Conservation (phyloP, 805 yeast genomes). For the Lipomyces orientalis region DNA sequence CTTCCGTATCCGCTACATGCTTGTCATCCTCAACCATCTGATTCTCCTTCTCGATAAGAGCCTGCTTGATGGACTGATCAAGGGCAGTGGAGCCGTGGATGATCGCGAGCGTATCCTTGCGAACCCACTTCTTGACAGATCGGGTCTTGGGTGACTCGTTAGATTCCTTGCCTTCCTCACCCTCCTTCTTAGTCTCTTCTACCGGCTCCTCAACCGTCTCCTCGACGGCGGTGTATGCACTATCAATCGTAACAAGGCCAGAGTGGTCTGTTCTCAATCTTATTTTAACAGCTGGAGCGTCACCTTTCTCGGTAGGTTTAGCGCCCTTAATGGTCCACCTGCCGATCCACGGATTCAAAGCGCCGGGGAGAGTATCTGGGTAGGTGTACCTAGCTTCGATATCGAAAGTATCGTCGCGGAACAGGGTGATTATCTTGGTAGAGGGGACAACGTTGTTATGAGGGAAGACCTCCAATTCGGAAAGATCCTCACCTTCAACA, state of each 20-base stretch:
- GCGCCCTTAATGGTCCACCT: constrained; percentile 89
- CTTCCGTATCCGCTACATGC: constrained; percentile 98
- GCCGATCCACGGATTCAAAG: constrained; percentile 70
- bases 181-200: constrained; percentile 58
- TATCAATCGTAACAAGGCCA: constrained; percentile 90
- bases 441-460: constrained; percentile 91
- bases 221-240: constrained; percentile 95
- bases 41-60: constrained; percentile 79
- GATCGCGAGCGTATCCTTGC: constrained; percentile 79
- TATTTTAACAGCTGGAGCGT: constrained; percentile 82
- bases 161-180: constrained; percentile 58
- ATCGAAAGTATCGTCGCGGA: constrained; percentile 87
- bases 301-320: constrained; percentile 70
- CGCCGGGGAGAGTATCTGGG: constrained; percentile 72
- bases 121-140: constrained; percentile 90
- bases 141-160: constrained; percentile 69
- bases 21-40: constrained; percentile 88
- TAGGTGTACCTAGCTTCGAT: constrained; percentile 86
- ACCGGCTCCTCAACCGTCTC: constrained; percentile 85
- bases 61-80: constrained; percentile 66
- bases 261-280: constrained; percentile 97
- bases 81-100: constrained; percentile 59
- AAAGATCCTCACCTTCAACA: constrained; percentile 86
- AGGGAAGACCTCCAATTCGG: constrained; percentile 96
- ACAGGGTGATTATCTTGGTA: constrained; percentile 91